These are phyloP conservation scores for Zoysia matrella DNA, from an alignment of 202 grass and related monocot species.

Conservation along the genomic window DNA sequence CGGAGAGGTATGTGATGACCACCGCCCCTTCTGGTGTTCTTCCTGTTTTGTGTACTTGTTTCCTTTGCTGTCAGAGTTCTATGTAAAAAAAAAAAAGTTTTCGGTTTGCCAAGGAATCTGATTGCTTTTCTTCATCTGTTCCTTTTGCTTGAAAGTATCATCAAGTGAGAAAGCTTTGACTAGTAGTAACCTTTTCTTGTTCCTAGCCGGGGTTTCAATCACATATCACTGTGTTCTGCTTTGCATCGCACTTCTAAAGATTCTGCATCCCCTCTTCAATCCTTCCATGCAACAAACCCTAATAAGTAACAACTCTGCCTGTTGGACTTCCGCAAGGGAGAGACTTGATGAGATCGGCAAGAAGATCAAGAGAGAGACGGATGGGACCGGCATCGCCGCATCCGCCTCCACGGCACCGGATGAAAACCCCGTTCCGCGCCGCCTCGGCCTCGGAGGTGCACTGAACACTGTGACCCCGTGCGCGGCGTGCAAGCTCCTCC, in stretches of 20 bases:
- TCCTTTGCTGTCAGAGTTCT: neutral
- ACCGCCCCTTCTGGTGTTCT: neutral
- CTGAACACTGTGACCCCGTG: constrained; percentile 78
- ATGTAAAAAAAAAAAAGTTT: neutral
- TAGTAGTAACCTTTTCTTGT: constrained; percentile 3
- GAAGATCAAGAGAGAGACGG: constrained; percentile 77
- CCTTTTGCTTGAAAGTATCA: constrained; percentile 35
- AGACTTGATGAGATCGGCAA: constrained; percentile 78
- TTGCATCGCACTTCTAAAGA: neutral
- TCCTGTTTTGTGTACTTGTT: constrained; percentile 10
- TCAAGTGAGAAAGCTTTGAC: neutral
- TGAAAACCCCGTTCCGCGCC: constrained; percentile 26
- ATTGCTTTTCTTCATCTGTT: constrained; percentile 12
- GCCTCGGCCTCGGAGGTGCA: constrained; percentile 38
- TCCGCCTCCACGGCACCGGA: constrained; percentile 9
- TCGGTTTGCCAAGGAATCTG: constrained; percentile 1
- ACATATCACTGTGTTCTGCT: neutral
- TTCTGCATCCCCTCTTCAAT: too few relatives aligned
- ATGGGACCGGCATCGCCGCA: constrained; percentile 10
- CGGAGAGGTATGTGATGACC: constrained; percentile 56
- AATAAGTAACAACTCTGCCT: neutral
- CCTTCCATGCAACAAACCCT: too few relatives aligned
- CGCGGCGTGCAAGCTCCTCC: constrained; percentile 96
- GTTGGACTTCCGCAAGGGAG: constrained; percentile 55
- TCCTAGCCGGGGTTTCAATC: neutral